These are phyloP conservation scores for Phaeotremella fagi DNA, from an alignment of 768 basidiomycete genomes.

Conservation along the genomic window DNA sequence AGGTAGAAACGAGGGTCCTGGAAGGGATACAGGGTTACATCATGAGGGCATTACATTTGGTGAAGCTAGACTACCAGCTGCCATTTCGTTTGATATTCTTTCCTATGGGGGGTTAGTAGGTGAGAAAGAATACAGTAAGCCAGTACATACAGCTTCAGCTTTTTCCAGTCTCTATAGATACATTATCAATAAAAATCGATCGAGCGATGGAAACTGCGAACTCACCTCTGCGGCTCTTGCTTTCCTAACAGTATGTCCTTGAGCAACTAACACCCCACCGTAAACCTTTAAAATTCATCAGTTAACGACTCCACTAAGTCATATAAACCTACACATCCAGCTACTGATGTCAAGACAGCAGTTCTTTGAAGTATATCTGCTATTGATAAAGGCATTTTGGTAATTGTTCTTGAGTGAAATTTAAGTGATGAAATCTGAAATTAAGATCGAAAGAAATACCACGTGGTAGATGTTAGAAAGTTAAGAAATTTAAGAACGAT, in stretches of 20 bases:
- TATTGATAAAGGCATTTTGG: conserved; percentile 6
- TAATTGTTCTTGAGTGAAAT: neutral
- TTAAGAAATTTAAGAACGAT: no score
- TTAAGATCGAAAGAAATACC: no score
- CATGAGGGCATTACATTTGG: neutral
- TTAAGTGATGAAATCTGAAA: neutral
- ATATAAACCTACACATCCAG: conserved; percentile 6
- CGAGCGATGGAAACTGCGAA: neutral
- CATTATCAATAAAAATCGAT: neutral
- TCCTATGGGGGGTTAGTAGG: neutral
- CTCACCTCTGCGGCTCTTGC: conserved; percentile 13
- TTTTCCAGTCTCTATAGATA: neutral
- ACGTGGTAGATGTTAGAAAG: no score
- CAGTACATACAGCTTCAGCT: neutral
- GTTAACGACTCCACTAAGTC: neutral
- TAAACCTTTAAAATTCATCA: conserved; percentile 1
- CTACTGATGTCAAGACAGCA: conserved; percentile 14
- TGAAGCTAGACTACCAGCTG: neutral
- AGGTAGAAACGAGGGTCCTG: no score
- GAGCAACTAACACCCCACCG: conserved; percentile 10
- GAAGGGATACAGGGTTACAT: no score
- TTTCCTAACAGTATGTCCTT: conserved; percentile 14
- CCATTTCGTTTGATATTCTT: neutral
- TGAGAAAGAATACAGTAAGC: neutral
- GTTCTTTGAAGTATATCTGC: conserved; percentile 15